phyloP scores from a whole-genome alignment of 2,329 filamentous ascomycete genomes.

The Clarireedia paspali region DNA sequence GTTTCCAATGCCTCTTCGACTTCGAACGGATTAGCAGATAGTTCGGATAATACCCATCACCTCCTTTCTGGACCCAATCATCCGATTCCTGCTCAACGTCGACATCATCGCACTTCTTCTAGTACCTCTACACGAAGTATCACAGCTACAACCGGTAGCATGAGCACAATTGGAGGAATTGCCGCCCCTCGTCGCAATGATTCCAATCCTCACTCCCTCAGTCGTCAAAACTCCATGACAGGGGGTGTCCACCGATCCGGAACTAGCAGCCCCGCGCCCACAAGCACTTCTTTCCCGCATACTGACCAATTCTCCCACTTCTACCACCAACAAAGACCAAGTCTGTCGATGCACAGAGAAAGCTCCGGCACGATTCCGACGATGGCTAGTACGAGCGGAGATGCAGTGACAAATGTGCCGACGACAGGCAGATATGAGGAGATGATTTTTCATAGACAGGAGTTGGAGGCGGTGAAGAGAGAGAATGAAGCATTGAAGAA shows the following conservation, averaged over 20 bases:
- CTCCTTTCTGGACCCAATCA: constrained; percentile 51
- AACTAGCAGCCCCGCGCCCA: constrained; percentile 24
- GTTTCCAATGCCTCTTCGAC: constrained; percentile 58
- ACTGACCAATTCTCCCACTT: constrained; percentile 26
- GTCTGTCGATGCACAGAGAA: constrained; percentile 21
- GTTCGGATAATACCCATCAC: constrained; percentile 43
- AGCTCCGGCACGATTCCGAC: constrained; percentile 16
- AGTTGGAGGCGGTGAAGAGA: constrained; percentile 52
- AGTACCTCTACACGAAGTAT: constrained; percentile 47
- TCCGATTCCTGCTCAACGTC: constrained; percentile 45
- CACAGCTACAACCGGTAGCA: constrained; percentile 34
- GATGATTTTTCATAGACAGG: constrained; percentile 49
- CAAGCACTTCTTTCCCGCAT: constrained; percentile 21
- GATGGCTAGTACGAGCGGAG: constrained; percentile 1
- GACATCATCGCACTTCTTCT: constrained; percentile 47
- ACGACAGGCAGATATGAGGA: constrained; percentile 56
- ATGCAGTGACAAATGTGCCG: constrained; percentile 37
- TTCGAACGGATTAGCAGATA: constrained; percentile 43
- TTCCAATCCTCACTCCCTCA: constrained; percentile 22
- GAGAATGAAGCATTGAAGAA: constrained; percentile 58
- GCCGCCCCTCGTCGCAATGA: constrained; percentile 10
- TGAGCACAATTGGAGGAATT: constrained; percentile 28
- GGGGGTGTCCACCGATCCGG: constrained; percentile 22
- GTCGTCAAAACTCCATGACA: constrained; percentile 28
- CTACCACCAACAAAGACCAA: constrained; percentile 21